Percentiles rank a stretch among this genome's conserved stretches.
These are phyloP conservation scores for Microcos paniculata DNA, from an alignment of 345 rosid species.

Conservation along the genomic window DNA sequence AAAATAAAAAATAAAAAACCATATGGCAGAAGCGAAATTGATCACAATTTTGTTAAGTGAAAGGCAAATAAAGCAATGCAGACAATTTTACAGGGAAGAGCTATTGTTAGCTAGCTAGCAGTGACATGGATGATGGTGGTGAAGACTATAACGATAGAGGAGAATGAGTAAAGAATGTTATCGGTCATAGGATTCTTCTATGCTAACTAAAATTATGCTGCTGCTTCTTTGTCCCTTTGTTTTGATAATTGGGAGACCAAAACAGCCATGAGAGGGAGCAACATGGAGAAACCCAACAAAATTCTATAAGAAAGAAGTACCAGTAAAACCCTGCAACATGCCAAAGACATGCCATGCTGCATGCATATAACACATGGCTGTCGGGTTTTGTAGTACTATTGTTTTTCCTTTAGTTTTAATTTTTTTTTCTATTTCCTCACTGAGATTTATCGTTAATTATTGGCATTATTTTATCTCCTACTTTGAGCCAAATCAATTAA, in stretches of 20 bases:
- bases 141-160: background rate
- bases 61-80: background rate
- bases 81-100: background rate
- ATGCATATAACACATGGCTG: background rate
- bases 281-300: background rate
- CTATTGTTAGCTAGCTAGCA: background rate
- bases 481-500: too few relatives aligned
- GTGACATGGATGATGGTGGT: background rate
- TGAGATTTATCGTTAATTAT: background rate
- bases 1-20: too few relatives aligned
- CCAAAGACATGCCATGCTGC: conserved; percentile 8
- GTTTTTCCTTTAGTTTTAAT: background rate
- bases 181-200: conserved; percentile 2
- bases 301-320: background rate
- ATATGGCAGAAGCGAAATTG: too few relatives aligned
- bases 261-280: background rate
- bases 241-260: background rate
- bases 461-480: too few relatives aligned
- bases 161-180: background rate
- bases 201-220: background rate
- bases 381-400: background rate
- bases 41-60: too few relatives aligned
- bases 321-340: background rate
- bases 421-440: background rate
- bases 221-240: background rate